Base-by-base conservation (phyloP, 768 basidiomycete genomes). In the Auriscalpium orientale region DNA sequence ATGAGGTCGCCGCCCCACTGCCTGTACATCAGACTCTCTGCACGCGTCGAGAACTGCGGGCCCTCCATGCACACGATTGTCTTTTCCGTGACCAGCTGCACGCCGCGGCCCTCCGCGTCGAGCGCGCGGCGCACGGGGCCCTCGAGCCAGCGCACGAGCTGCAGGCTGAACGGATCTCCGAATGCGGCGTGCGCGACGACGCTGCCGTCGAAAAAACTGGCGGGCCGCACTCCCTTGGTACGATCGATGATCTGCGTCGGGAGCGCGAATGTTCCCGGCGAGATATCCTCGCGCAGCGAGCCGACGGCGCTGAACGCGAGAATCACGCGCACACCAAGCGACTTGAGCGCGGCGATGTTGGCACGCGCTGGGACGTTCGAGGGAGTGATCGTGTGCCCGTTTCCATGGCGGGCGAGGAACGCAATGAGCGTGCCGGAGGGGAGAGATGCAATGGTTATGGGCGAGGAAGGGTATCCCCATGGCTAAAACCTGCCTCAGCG, bases 1-100 rank as follows among this genome's bases (percentile, higher is more conserved):
- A 95, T 95, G 66, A 95, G 73, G 69, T 95, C 91, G 7, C 84
- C 91, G 9, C 95, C 95, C 89, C 91, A 95, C 48, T 79, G 77
- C 20, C 93, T 79, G 70, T 98, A 97, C 94, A 97, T 93, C 64
- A 80, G 64, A 65, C 91, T 94, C 79, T 99, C 95, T 16, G 95
- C 95, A 38, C 95, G 76, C n/a, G 95, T 99, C 54, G 93, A 95
- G 77, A 99, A 99, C 71, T 94, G 93, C 35, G 90, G 90, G 49
- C 95, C 95, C 68, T 98, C 94, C 92, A 98, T 98, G 67, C 91
- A 94, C 49, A 98, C 87, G 56, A 98, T 82, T 18, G 84, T 87
- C 76, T 87, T 93, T 33, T 82, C 87, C 51, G 80, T 83, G 70
- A 93, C 91, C 54, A 98, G 70, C 71, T 81, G 74, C 38, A 86